Conservation (phyloP, 805 yeast species). For the Debaryomyces maramus region DNA sequence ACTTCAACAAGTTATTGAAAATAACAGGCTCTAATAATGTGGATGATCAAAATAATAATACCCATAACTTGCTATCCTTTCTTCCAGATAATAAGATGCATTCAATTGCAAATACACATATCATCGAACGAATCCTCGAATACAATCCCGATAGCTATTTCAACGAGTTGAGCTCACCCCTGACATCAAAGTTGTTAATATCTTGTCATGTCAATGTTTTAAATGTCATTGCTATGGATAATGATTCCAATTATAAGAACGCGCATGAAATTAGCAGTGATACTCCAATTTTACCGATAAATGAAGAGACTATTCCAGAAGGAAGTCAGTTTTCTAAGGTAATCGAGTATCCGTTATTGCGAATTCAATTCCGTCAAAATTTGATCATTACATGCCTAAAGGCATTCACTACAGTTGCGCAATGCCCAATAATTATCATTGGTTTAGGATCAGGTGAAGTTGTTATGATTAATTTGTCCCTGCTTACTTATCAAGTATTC, state of each 20-base stretch:
- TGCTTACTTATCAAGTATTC: constrained; percentile 45
- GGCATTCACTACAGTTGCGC: constrained; percentile 24
- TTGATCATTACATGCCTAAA: constrained; percentile 43
- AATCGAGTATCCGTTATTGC: constrained; percentile 46
- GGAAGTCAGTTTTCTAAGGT: constrained; percentile 18
- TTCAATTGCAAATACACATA: constrained; percentile 3
- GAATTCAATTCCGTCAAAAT: constrained; percentile 37
- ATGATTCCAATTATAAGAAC: constrained; percentile 20
- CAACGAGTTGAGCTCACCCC: constrained; percentile 27
- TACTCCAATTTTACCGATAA: constrained; percentile 22
- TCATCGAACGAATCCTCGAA: constrained; percentile 30
- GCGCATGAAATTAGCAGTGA: constrained; percentile 19
- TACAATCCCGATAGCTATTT: constrained; percentile 30
- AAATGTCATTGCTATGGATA: constrained; percentile 44
- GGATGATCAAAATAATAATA: neutral
- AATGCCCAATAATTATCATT: constrained; percentile 50
- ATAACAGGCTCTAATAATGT: constrained; percentile 4
- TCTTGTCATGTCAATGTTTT: constrained; percentile 52
- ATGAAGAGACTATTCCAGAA: constrained; percentile 13
- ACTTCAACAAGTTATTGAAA: constrained; percentile 30
- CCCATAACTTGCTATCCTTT: constrained; percentile 4
- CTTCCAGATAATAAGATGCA: neutral
- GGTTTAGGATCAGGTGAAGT: constrained; percentile 73
- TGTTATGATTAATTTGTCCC: constrained; percentile 55
- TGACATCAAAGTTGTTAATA: constrained; percentile 37